These are phyloP conservation scores for Diversispora epigaea DNA, from an alignment of 192 early-diverging fungal genomes.

Conservation along the genomic window DNA sequence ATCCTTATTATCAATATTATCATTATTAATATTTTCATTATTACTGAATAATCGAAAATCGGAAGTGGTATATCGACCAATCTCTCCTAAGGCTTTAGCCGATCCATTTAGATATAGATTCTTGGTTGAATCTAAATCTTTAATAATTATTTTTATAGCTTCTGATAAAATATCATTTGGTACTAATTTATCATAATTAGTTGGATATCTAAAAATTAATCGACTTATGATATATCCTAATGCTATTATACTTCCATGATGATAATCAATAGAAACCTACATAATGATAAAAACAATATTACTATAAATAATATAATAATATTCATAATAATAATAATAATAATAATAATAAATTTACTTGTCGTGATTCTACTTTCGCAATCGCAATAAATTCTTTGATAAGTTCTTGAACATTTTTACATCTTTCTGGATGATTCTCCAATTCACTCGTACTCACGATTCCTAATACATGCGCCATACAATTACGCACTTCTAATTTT, in stretches of 20 bases:
- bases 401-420: constrained; percentile 40
- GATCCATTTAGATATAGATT: constrained; percentile 57
- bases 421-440: constrained; percentile 34
- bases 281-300: background rate
- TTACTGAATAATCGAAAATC: constrained; percentile 23
- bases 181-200: constrained; percentile 40
- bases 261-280: constrained; percentile 49
- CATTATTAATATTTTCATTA: constrained; percentile 12
- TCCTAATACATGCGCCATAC: constrained; percentile 70
- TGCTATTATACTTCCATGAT: constrained; percentile 66
- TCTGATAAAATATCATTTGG: constrained; percentile 31
- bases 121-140: constrained; percentile 55
- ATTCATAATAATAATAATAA: background rate
- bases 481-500: constrained; percentile 62
- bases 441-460: constrained; percentile 66
- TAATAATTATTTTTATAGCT: constrained; percentile 44
- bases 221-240: constrained; percentile 72
- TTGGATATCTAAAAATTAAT: constrained; percentile 56
- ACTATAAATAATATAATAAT: background rate
- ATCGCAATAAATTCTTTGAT: constrained; percentile 40
- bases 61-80: constrained; percentile 62
- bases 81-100: constrained; percentile 69
- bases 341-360: constrained; percentile 34
- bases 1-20: constrained; percentile 9
- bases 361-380: constrained; percentile 47